Base-by-base conservation (phyloP, 306 rosid species). In the Citrullus amarus region DNA sequence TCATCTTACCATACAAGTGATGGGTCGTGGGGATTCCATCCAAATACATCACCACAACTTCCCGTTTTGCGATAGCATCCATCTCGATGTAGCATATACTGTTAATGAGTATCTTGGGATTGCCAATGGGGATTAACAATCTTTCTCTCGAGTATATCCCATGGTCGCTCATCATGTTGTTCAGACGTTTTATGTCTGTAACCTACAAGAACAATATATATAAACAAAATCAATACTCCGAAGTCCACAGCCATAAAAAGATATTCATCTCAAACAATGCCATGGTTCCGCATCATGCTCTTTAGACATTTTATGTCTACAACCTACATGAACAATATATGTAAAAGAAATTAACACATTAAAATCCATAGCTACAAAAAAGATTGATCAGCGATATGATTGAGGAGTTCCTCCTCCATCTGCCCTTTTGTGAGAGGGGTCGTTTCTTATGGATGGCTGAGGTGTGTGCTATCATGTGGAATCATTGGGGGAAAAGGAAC, bases 161-260 rank as follows among this genome's bases (percentile, higher is more conserved):
- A 72, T 95, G 93, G 85, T 95, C 98, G 8, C 99, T 92, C 92
- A 92, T 89, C 97, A 92, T 92, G 81, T 95, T 95, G 97, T 95
- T 95, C 77, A 92, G 62, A 10, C 97, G 90, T 86, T 91, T 92
- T 74, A 95, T 85, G 81, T 91, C 93, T 90, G 88, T 80, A 74
- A 95, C 97, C 99, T 95, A 80, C 79, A 80, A 74, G 79, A 8
- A 13, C 6, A 6, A 79, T 59, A 12, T 43, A 18, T 62, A 57
- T 16, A 7, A 18, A 63, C 22, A 2, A 16, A 65, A 50, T 56
- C 51, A 76, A 34, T 10, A n/a, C 14, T 38, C 44, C 67, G 12
- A 76, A 14, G 48, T 38, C 36, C 79, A 75, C 5, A 56, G 1
- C 30, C 66, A 55, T 53, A 18, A 79, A 75, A 75, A 58, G n/a